Evolutionary conservation across 164 flowering plant genomes (phyloP), one percentile per base, ranked within the genome.

Genomic region (Umbilicus rupestris): DNA sequence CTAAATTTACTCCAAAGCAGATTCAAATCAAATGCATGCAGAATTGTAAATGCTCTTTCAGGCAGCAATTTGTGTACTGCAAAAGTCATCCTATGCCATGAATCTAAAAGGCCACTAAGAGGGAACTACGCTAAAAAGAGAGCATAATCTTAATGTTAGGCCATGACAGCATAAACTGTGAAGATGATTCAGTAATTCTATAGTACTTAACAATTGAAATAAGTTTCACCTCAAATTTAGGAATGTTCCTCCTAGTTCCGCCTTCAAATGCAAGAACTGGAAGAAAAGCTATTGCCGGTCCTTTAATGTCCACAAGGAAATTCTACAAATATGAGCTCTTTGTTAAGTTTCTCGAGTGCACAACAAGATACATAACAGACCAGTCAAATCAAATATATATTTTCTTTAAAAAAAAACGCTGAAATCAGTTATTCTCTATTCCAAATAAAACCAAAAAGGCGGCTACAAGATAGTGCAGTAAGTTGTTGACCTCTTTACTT

Each of bases 251-350:
- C 73, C 96, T 81, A 1, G 95, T 89, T 66, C 95, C 97, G 63
- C 99, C 99, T 83, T 94, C 99, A 88, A 94, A 94, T 65, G 99
- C 96, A 73, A 94, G 92, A 45, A 88, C 97, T 26, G 99, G 99
- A 65, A 94, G 74, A 78, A 79, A 80, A 31, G 96, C 99, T 73
- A 94, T 46, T 35, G 80, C 63, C 1, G 97, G 93, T 64, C 96
- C 97, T 78, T 88, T 94, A 46, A 94, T 89, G 74, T 94, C 99
- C 74, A 94, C 84, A 66, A 85, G 79, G 73, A 94, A 92, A 73
- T 88, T 92, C 99, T 94, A 84, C 62, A 69, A 52, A 45, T 52
- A 22, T 44, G 50, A 59, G 33, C 68, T 47, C 64, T 41, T n/a
- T 60, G 62, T 66, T 12, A 37, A 57, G 37, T 26, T 55, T 28